Evolutionary conservation across 225 moss, liverwort and hornwort genomes (phyloP), one percentile per base, ranked within the genome.

Genomic region (Marchantia paleacea): DNA sequence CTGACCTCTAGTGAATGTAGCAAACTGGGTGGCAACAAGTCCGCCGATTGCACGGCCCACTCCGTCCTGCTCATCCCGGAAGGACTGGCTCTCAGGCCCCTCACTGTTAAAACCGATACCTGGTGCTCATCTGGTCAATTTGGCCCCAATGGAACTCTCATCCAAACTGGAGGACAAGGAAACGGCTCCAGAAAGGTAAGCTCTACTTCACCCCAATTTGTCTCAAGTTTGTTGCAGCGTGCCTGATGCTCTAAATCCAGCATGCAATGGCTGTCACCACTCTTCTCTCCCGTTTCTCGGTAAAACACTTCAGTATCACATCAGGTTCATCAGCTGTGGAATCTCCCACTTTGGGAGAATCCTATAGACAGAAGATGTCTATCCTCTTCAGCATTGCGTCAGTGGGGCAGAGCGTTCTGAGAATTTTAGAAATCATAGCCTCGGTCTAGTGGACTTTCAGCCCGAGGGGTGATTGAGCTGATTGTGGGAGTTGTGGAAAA

Each of bases 51-150:
- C 87, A 85, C 94, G 3, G 91, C 94, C 0, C 94, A 94, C 85
- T 96, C 96, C 48, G 89, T 93, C 73, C 80, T 96, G 83, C 90
- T 91, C 87, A 82, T 86, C 66, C 89, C 91, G 0, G 75, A 54
- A 6, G 89, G 82, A 71, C 84, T 80, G 70, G 28, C 82, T 6
- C 78, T 93, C 5, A 81, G 94, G n/a, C 90, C 96, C 0, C 85
- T 96, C 61, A 82, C 85, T 0, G 80, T 96, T 49, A 73, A 82
- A 47, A 91, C 90, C 12, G 91, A 96, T 54, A 86, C 94, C 6
- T 94, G 92, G 90, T 93, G 94, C 88, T 90, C 90, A 55, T 93
- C 92, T 16, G 96, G 96, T 19, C 91, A 89, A 78, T 92, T 96
- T 52, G 81, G 86, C 0, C 85, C 92, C 12, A 91, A 92, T 70